These are phyloP conservation scores for Ilex aquifolium DNA, from an alignment of 257 asterid genomes.

Conservation along the genomic window DNA sequence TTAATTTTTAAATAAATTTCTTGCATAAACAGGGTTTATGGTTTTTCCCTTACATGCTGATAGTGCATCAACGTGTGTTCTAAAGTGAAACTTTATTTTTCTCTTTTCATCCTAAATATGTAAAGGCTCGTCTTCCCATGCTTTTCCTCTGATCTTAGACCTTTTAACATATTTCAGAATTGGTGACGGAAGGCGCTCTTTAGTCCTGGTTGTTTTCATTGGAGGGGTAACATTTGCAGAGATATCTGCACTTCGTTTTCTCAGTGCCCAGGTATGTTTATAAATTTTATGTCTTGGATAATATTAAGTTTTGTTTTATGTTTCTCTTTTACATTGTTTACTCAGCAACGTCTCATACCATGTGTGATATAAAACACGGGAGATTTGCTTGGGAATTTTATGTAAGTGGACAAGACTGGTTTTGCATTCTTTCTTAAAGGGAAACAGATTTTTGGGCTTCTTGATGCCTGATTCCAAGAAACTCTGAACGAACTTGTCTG, in stretches of 20 bases:
- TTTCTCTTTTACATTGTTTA: neutral
- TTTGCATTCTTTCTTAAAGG: neutral
- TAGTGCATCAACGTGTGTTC: neutral
- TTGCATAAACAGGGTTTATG: neutral
- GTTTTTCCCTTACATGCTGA: neutral
- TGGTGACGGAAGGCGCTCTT: constrained; percentile 78
- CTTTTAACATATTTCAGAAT: constrained; percentile 38
- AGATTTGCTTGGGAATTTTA: neutral
- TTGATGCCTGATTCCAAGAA: neutral
- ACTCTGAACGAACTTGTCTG: neutral
- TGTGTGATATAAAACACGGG: neutral
- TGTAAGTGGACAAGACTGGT: neutral
- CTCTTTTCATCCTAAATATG: neutral
- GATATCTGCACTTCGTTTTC: constrained; percentile 94
- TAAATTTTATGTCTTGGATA: neutral
- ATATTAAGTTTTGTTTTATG: neutral
- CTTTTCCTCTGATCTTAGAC: neutral
- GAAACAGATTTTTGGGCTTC: neutral
- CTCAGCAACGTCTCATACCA: too few species aligned
- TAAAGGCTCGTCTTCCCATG: neutral
- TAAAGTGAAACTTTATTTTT: neutral
- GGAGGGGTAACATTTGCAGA: constrained; percentile 99
- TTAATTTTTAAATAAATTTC: neutral
- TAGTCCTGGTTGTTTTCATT: constrained; percentile 89
- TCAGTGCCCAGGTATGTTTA: constrained; percentile 67